phyloP scores from a whole-genome alignment of 2,329 filamentous ascomycete species.

The Aspergillus sp. region DNA sequence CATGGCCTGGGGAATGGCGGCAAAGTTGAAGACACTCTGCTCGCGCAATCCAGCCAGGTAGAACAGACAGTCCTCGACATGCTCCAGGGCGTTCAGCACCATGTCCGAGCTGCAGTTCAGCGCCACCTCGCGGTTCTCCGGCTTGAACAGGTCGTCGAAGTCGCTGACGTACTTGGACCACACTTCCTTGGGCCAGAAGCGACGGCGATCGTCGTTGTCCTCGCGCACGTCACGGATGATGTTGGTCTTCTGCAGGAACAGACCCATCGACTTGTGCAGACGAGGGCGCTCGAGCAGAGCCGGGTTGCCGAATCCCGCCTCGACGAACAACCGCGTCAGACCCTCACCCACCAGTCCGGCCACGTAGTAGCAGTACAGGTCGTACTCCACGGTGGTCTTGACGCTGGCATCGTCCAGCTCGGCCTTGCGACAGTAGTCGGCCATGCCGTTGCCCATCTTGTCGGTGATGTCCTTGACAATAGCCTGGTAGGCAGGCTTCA shows the following conservation, averaged over 20 bases:
- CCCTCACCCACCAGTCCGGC: conserved; percentile 98
- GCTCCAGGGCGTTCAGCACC: conserved; percentile 83
- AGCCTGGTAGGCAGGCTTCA: conserved; percentile 78
- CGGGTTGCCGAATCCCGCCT: conserved; percentile 81
- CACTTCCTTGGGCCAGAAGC: conserved; percentile 94
- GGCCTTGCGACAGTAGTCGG: conserved; percentile 84
- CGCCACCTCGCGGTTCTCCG: conserved; percentile 72
- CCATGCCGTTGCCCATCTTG: conserved; percentile 98
- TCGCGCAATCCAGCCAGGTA: conserved; percentile 94
- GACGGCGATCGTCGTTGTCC: conserved; percentile 80
- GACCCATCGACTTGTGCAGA: conserved; percentile 92
- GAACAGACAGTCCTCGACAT: conserved; percentile 91
- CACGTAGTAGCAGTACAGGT: conserved; percentile 97
- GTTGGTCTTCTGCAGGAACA: conserved; percentile 97
- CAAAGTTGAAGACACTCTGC: conserved; percentile 98
- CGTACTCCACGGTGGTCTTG: conserved; percentile 82
- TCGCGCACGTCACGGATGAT: conserved; percentile 95
- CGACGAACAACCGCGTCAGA: conserved; percentile 84
- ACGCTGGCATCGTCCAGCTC: conserved; percentile 79
- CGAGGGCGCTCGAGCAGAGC: conserved; percentile 74
- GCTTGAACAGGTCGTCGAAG: conserved; percentile 87
- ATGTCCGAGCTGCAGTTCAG: conserved; percentile 88
- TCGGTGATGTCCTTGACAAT: conserved; percentile 91
- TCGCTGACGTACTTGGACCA: conserved; percentile 93
- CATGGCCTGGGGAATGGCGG: conserved; percentile 95